Conservation (phyloP, 2,329 filamentous ascomycete species). For the Daldinia eschscholtzii region DNA sequence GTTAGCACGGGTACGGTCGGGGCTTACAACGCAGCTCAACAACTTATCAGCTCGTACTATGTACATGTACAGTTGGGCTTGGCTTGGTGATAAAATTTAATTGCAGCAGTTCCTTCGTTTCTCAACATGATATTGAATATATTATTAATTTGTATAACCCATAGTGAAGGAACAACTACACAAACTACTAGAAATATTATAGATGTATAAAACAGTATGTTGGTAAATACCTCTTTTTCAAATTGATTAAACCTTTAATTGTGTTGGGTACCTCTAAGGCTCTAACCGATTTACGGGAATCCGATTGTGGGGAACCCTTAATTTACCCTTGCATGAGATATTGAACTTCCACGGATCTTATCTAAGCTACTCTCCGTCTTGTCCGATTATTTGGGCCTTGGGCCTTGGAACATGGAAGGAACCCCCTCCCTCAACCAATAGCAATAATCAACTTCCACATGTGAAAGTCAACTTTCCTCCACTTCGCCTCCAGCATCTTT, state of each 20-base stretch:
- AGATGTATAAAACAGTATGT: not conserved
- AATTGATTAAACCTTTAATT: not conserved
- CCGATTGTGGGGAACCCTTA: constrained; percentile 35
- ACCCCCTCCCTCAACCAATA: constrained; percentile 44
- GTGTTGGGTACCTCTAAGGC: constrained; percentile 8
- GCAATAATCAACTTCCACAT: constrained; percentile 42
- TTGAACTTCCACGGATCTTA: constrained; percentile 32
- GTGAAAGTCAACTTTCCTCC: constrained; percentile 40
- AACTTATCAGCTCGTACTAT: constrained; percentile 33
- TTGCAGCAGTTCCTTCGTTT: not conserved
- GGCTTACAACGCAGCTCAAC: constrained; percentile 21
- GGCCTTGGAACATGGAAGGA: constrained; percentile 10
- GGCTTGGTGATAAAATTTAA: constrained; percentile 5
- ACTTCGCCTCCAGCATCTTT: constrained; percentile 26
- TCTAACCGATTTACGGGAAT: constrained; percentile 7
- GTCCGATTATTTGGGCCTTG: constrained; percentile 30
- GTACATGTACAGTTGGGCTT: constrained; percentile 22
- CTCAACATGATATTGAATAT: not conserved
- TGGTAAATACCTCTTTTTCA: not conserved
- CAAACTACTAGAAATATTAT: not conserved
- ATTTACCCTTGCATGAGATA: constrained; percentile 32
- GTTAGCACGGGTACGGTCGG: constrained; percentile 12
- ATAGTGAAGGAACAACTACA: too few species aligned
- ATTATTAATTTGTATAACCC: not conserved
- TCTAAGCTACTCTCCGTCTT: constrained; percentile 32